These are phyloP conservation scores for Penicillium macrosclerotiorum DNA, from an alignment of 495 filamentous ascomycete species.

Conservation along the genomic window DNA sequence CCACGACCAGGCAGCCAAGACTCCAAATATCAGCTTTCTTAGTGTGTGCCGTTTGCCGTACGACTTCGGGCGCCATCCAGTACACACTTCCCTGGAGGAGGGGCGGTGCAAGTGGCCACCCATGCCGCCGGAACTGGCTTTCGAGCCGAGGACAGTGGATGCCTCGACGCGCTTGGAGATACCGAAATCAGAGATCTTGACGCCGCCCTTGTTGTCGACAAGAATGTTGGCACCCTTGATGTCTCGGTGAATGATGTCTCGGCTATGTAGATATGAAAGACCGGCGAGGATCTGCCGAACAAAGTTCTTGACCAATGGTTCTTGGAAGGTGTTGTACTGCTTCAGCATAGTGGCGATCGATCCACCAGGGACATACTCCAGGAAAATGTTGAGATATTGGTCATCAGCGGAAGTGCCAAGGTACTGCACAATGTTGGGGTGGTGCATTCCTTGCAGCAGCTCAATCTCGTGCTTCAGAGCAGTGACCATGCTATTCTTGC, in stretches of 20 bases:
- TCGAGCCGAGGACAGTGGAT: slow-evolving; percentile 58
- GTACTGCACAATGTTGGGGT: slow-evolving; percentile 98
- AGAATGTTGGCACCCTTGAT: slow-evolving; percentile 99
- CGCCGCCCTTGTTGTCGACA: slow-evolving; percentile 97
- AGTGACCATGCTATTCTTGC: slow-evolving; percentile 97
- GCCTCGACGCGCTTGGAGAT: slow-evolving; percentile 97
- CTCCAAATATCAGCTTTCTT: slow-evolving; percentile 99
- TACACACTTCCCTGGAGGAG: slow-evolving; percentile 97
- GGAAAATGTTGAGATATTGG: slow-evolving; percentile 96
- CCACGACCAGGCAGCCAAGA: slow-evolving; percentile 91
- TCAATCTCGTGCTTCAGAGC: slow-evolving; percentile 95
- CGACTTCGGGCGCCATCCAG: slow-evolving; percentile 99
- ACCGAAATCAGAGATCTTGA: slow-evolving; percentile 99
- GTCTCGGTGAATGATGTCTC: slow-evolving; percentile 97
- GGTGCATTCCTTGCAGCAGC: slow-evolving; percentile 88
- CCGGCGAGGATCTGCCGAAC: slow-evolving; percentile 94
- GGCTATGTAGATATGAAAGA: slow-evolving; percentile 91
- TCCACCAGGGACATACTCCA: slow-evolving; percentile 97
- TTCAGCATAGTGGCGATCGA: slow-evolving; percentile 98
- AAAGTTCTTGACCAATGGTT: slow-evolving; percentile 93
- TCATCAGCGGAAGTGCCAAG: slow-evolving; percentile 89
- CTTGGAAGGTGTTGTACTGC: slow-evolving; percentile 91
- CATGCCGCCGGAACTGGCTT: slow-evolving; percentile 46
- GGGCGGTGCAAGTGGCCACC: slow-evolving; percentile 74
- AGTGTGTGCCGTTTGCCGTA: slow-evolving; percentile 95